Percentiles rank a stretch among this genome's conserved stretches.
phyloP scores from a whole-genome alignment of 2,329 filamentous ascomycete genomes.

The Sporothrix brasiliensis region DNA sequence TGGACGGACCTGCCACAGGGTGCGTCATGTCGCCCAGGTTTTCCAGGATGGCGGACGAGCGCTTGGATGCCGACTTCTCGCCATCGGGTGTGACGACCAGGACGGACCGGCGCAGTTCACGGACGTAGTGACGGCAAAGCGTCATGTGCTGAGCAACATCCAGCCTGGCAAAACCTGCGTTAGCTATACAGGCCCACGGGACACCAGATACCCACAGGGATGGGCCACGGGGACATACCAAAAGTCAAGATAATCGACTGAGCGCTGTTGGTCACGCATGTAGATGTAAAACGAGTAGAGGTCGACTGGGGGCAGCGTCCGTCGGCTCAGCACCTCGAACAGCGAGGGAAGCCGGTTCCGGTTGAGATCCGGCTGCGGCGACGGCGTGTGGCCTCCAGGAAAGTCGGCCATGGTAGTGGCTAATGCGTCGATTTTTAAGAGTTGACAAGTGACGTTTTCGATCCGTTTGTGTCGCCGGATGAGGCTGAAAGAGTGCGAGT shows the following conservation, averaged over 20 bases:
- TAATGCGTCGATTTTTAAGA: background rate
- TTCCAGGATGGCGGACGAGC: constrained; percentile 79
- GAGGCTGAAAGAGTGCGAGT: background rate
- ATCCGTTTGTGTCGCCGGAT: background rate
- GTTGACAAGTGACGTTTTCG: background rate
- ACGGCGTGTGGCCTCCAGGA: constrained; percentile 47
- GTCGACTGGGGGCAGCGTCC: constrained; percentile 93
- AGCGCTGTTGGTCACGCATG: constrained; percentile 97
- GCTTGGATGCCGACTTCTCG: constrained; percentile 75
- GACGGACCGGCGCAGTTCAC: constrained; percentile 89
- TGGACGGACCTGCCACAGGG: constrained; percentile 62
- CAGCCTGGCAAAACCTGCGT: constrained; percentile 64
- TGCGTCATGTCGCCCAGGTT: constrained; percentile 68
- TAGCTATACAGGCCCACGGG: constrained; percentile 4
- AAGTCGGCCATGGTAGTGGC: constrained; percentile 44
- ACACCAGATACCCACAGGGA: constrained; percentile 25
- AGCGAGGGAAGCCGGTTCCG: constrained; percentile 90
- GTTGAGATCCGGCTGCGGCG: constrained; percentile 60
- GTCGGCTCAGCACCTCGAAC: constrained; percentile 91
- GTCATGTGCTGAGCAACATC: constrained; percentile 99
- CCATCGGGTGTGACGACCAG: constrained; percentile 90
- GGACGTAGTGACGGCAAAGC: constrained; percentile 93
- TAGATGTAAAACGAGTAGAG: constrained; percentile 99
- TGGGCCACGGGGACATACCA: constrained; percentile 64
- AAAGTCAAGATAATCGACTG: constrained; percentile 97